Percentiles rank a stretch among this genome's conserved stretches.
phyloP scores from a whole-genome alignment of 768 basidiomycete genomes.

The Russula virescens region DNA sequence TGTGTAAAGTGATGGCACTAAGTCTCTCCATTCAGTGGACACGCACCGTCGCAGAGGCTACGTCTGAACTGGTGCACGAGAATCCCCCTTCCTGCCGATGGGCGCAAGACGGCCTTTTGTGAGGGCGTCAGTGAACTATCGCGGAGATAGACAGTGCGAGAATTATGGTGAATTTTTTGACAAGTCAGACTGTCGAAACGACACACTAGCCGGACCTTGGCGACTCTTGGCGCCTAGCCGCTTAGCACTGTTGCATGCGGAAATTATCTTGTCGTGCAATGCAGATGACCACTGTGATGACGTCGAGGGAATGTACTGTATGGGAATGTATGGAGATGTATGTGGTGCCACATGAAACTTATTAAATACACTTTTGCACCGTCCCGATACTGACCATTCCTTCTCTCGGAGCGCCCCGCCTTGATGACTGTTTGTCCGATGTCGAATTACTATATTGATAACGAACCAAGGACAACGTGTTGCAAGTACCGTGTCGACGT shows the following conservation, averaged over 20 bases:
- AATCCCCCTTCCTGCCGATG: too few relatives aligned
- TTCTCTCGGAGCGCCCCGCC: background rate
- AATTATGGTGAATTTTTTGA: too few relatives aligned
- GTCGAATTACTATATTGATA: background rate
- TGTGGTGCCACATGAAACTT: background rate
- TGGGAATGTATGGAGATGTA: background rate
- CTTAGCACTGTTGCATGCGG: background rate
- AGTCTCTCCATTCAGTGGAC: background rate
- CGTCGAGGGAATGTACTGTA: background rate
- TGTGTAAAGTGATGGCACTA: background rate
- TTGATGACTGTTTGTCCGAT: background rate
- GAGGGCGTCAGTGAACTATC: too few relatives aligned
- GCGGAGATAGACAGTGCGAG: background rate
- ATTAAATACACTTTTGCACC: background rate
- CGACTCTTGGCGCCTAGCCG: background rate
- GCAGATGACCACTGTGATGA: background rate
- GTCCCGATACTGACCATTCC: too few relatives aligned
- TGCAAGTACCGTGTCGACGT: background rate
- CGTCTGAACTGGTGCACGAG: background rate
- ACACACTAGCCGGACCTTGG: background rate
- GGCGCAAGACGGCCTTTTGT: too few relatives aligned
- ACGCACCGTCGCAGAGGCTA: background rate
- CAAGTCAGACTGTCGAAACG: background rate
- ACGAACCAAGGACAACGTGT: background rate
- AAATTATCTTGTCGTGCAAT: background rate